Evolutionary conservation across 805 yeast species (phyloP), one percentile per base, ranked within the genome.

Genomic region (Lipomyces oligophaga): DNA sequence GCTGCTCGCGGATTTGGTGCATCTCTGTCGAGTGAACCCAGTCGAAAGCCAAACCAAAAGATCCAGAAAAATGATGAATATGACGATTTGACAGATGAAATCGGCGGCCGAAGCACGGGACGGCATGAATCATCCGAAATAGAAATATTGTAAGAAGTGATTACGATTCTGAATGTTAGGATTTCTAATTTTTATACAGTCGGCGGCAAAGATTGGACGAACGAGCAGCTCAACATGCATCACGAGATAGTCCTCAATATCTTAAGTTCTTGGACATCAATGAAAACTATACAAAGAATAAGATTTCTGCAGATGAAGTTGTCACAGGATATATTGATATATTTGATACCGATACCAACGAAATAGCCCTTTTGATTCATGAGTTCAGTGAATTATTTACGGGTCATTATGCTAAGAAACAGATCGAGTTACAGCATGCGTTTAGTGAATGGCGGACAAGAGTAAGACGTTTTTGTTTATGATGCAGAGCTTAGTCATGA

Each of bases 331-430:
- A 54, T 33, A 18, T 30, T 20, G 44, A 44, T 33, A n/a, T 54
- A 18, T 54, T 54, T 38, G 38, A 36, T 10, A 28, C 46, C 4
- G 50, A 53, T 24, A 34, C 22, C 11, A 41, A 30, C 19, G 57
- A 54, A 36, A 21, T 43, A 21, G 38, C 54, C 13, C 34, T 47
- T 15, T 15, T 54, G n/a, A 26, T 49, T 5, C 53, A 48, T 30
- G 54, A 52, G 34, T 41, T 54, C 35, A 45, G 52, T 10, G 57
- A 48, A 8, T 33, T 47, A 15, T 52, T 54, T 28, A 19, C 15
- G 6, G 41, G 34, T 20, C 4, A 25, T 4, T 11, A 38, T 5
- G 4, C 27, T 6, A 21, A 15, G 10, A 38, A 47, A 33, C 28
- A 20, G 22, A 27, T 18, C 3, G 45, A 47, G 22, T 24, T 51